These are phyloP conservation scores for Colletotrichum sp. DNA, from an alignment of 2,329 filamentous ascomycete genomes.

Conservation along the genomic window DNA sequence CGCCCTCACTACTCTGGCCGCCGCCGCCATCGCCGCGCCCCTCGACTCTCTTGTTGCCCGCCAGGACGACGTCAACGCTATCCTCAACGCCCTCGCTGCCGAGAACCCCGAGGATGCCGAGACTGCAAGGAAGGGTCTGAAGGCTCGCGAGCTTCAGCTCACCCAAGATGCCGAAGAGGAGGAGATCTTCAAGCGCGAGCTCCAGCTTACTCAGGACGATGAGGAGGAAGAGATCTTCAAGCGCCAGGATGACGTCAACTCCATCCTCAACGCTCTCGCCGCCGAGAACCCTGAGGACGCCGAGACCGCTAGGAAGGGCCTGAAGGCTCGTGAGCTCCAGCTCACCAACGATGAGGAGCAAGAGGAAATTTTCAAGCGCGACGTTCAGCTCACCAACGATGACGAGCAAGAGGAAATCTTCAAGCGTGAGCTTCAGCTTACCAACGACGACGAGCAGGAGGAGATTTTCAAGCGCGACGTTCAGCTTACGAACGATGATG, in stretches of 20 bases:
- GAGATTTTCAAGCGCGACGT: background rate
- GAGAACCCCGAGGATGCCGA: conserved; percentile 7
- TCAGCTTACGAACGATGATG: background rate
- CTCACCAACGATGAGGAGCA: background rate
- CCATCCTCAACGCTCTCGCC: background rate
- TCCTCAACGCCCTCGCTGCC: background rate
- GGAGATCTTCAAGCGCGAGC: background rate
- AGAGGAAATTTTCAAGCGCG: background rate
- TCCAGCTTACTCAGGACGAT: background rate
- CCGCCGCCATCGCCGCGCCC: conserved; percentile 8
- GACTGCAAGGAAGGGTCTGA: background rate
- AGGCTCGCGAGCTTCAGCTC: background rate
- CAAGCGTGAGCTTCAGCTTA: background rate
- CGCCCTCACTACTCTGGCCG: conserved; percentile 10
- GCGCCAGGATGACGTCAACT: background rate
- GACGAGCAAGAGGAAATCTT: background rate
- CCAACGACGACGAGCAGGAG: background rate
- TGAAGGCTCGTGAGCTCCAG: background rate
- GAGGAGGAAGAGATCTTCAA: background rate
- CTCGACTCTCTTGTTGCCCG: background rate
- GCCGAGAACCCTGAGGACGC: background rate
- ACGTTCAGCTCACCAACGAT: background rate
- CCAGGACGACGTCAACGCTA: background rate
- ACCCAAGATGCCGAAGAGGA: background rate
- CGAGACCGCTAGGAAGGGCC: background rate